Evolutionary conservation across 805 yeast species (phyloP).

Genomic region (Cyberlindnera bimundalis): DNA sequence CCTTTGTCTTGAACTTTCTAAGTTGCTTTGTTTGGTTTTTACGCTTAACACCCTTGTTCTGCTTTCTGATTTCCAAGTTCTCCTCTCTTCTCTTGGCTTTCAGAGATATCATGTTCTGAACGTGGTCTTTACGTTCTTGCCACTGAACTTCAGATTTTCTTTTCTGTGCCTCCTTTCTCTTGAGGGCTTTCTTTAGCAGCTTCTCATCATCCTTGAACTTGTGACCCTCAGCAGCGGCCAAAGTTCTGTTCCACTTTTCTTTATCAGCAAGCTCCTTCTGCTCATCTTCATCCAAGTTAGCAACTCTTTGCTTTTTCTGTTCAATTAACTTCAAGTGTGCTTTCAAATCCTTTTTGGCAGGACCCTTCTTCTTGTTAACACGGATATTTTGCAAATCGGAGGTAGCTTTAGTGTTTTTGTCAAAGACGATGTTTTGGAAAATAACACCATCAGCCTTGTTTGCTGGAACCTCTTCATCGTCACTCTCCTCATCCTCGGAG

Average conservation of each 20-base stretch:
- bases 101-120: slow-evolving; percentile 68
- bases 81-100: slow-evolving; percentile 89
- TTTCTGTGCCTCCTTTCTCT: slow-evolving; percentile 78
- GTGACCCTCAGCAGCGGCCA: slow-evolving; percentile 84
- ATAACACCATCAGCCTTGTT: slow-evolving; percentile 43
- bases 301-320: slow-evolving; percentile 62
- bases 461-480: slow-evolving; percentile 32
- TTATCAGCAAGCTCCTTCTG: slow-evolving; percentile 58
- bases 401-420: slow-evolving; percentile 76
- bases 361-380: slow-evolving; percentile 70
- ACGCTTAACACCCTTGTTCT: slow-evolving; percentile 76
- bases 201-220: slow-evolving; percentile 89
- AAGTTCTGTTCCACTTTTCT: slow-evolving; percentile 78
- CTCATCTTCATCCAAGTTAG: slow-evolving; percentile 59
- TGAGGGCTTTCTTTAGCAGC: slow-evolving; percentile 79
- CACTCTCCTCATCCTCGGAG: slow-evolving; percentile 35
- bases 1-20: slow-evolving; percentile 57
- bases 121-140: slow-evolving; percentile 83
- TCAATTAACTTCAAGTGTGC: slow-evolving; percentile 80
- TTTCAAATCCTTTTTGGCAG: slow-evolving; percentile 76
- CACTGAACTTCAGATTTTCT: slow-evolving; percentile 87
- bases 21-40: slow-evolving; percentile 68
- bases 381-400: slow-evolving; percentile 63
- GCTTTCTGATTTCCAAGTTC: slow-evolving; percentile 80
- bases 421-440: slow-evolving; percentile 78